Percentiles rank a stretch among this genome's conserved stretches.
Evolutionary conservation across 352 stramenopile species (phyloP).

Genomic region (Phytophthora litchii): DNA sequence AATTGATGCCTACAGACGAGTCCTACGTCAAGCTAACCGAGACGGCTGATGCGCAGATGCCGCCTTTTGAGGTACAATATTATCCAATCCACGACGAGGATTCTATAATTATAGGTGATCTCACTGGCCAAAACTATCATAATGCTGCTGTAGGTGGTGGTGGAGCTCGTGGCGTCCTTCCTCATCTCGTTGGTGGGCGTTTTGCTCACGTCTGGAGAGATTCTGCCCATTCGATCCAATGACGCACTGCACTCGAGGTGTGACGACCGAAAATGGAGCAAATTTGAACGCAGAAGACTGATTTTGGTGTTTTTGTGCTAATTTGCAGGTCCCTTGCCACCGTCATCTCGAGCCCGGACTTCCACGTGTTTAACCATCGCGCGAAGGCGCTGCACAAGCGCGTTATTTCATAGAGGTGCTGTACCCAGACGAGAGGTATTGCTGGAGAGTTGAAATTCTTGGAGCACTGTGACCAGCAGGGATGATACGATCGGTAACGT

Average conservation of each 20-base stretch:
- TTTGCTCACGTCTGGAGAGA: conserved; percentile 68
- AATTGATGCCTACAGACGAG: conserved; percentile 50
- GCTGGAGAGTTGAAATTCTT: background rate
- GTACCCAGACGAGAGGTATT: background rate
- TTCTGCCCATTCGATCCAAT: conserved; percentile 79
- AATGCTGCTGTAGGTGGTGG: conserved; percentile 49
- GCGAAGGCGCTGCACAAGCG: conserved; percentile 77
- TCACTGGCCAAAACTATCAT: conserved; percentile 13
- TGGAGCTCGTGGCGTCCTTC: conserved; percentile 76
- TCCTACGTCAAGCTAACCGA: conserved; percentile 80
- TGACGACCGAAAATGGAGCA: background rate
- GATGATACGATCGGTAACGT: conserved; percentile 11
- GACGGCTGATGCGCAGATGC: conserved; percentile 71
- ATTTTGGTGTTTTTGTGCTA: conserved; percentile 2
- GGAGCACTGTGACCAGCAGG: background rate
- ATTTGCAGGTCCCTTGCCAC: conserved; percentile 59
- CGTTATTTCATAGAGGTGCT: conserved; percentile 40
- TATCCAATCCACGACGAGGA: conserved; percentile 1
- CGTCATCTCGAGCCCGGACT: conserved; percentile 74
- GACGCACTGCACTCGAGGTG: conserved; percentile 68
- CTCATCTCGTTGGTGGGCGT: conserved; percentile 71
- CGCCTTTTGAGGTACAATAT: conserved; percentile 58
- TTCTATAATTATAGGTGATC: background rate
- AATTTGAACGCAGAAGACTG: conserved; percentile 2
- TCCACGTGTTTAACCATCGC: conserved; percentile 86